phyloP scores from a whole-genome alignment of 345 rosid species.

The Gynandropsis gynandra region DNA sequence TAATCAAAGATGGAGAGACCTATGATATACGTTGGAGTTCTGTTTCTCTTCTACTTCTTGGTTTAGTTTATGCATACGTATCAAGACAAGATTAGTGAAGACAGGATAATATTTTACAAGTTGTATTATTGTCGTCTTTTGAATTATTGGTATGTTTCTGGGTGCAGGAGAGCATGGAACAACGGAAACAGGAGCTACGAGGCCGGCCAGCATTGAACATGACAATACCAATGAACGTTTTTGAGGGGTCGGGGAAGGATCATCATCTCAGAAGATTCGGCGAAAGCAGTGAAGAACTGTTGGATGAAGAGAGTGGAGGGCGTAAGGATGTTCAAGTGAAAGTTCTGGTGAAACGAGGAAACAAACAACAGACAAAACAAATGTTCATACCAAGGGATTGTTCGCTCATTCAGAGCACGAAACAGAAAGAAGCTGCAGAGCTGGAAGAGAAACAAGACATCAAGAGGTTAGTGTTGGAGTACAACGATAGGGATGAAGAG shows the following conservation, averaged over 20 bases:
- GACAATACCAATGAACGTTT: constrained; percentile 88
- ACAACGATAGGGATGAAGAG: constrained; percentile 94
- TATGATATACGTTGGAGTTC: too few relatives aligned
- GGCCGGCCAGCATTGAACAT: constrained; percentile 83
- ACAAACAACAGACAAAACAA: constrained; percentile 92
- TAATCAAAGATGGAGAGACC: too few relatives aligned
- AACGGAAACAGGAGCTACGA: constrained; percentile 76
- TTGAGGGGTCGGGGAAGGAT: constrained; percentile 82
- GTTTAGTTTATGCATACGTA: too few relatives aligned
- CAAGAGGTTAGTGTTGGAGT: constrained; percentile 90
- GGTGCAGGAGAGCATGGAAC: constrained; percentile 97
- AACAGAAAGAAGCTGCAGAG: constrained; percentile 97
- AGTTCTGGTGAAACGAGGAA: constrained; percentile 94
- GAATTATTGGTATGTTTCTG: constrained; percentile 20
- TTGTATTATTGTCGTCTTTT: not conserved
- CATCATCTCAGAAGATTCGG: constrained; percentile 60
- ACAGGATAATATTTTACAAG: not conserved
- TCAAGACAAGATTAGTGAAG: not conserved
- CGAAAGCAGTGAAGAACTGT: constrained; percentile 76
- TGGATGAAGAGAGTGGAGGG: constrained; percentile 67
- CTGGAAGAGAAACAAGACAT: constrained; percentile 97
- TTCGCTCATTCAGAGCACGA: constrained; percentile 83
- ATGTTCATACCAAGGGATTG: constrained; percentile 87
- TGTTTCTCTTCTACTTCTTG: too few relatives aligned
- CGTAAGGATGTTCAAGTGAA: constrained; percentile 85